Conservation (phyloP, 139 green algal genomes). For the Chlamydomonas eustigma region DNA sequence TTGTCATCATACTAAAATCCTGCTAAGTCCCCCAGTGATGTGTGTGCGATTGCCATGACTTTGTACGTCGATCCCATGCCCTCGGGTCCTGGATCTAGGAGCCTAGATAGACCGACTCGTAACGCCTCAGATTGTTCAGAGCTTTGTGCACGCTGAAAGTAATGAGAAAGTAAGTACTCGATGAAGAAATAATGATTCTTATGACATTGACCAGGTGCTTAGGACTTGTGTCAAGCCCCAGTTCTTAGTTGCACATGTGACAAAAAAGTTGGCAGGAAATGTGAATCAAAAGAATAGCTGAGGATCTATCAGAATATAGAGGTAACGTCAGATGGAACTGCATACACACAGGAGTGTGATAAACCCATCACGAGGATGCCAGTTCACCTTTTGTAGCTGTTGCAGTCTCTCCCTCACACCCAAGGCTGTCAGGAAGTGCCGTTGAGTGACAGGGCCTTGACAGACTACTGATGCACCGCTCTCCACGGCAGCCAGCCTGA, state of each 20-base stretch:
- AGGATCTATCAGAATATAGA: too few relatives aligned
- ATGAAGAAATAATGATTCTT: too few relatives aligned
- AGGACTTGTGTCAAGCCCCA: too few relatives aligned
- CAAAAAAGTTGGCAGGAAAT: too few relatives aligned
- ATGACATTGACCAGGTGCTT: too few relatives aligned
- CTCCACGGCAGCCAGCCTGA: constrained; percentile 42
- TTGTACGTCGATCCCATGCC: constrained; percentile 2
- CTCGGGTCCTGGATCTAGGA: not conserved
- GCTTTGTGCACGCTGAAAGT: too few relatives aligned
- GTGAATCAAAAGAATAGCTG: too few relatives aligned
- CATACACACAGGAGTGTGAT: too few relatives aligned
- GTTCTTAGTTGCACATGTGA: too few relatives aligned
- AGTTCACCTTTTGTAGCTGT: constrained; percentile 23
- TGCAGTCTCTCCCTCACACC: constrained; percentile 70
- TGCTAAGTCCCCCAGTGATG: not conserved
- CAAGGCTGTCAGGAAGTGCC: constrained; percentile 63
- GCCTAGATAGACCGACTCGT: not conserved
- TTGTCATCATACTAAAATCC: not conserved
- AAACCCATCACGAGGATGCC: not conserved
- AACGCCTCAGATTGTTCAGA: too few relatives aligned
- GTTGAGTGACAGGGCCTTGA: constrained; percentile 72
- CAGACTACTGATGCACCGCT: constrained; percentile 25
- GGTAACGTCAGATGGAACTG: too few relatives aligned
- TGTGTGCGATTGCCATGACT: not conserved
- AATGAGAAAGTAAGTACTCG: too few relatives aligned